A percentile compares a stretch with the other conserved stretches of the same genome.
phyloP scores from a whole-genome alignment of 768 basidiomycete species.

The Lepiota subincarnata region DNA sequence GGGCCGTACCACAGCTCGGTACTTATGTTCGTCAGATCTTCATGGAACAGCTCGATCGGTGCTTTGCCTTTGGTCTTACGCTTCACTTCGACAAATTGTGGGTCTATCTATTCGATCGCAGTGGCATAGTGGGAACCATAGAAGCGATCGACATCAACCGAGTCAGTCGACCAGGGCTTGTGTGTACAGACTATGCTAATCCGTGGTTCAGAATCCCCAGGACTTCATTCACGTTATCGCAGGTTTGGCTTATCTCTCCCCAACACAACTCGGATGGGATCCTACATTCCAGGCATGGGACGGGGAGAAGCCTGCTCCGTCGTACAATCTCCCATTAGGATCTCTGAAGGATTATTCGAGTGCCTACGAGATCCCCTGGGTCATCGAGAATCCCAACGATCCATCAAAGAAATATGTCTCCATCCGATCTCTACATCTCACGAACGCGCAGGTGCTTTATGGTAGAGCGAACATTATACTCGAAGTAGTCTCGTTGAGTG shows the following conservation, averaged over 20 bases:
- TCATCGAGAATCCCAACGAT: neutral
- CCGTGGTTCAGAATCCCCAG: neutral
- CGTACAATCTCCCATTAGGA: neutral
- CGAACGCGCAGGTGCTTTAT: neutral
- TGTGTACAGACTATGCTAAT: neutral
- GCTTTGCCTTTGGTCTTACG: neutral
- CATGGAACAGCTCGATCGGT: conserved; percentile 1
- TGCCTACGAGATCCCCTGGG: neutral
- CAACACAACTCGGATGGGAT: neutral
- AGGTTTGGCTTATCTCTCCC: neutral
- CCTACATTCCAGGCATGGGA: neutral
- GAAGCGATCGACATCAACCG: no score
- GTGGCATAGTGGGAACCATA: no score
- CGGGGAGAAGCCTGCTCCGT: neutral
- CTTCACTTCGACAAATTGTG: neutral
- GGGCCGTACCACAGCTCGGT: conserved; percentile 14
- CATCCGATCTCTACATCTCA: neutral
- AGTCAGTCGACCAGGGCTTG: neutral
- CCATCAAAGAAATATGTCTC: neutral
- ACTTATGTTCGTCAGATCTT: neutral
- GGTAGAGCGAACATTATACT: neutral
- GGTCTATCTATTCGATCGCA: neutral
- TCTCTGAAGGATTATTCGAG: neutral
- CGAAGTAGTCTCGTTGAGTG: neutral
- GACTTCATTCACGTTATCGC: neutral